Evolutionary conservation across 768 basidiomycete genomes (phyloP).

Genomic region (Lactarius indigo): DNA sequence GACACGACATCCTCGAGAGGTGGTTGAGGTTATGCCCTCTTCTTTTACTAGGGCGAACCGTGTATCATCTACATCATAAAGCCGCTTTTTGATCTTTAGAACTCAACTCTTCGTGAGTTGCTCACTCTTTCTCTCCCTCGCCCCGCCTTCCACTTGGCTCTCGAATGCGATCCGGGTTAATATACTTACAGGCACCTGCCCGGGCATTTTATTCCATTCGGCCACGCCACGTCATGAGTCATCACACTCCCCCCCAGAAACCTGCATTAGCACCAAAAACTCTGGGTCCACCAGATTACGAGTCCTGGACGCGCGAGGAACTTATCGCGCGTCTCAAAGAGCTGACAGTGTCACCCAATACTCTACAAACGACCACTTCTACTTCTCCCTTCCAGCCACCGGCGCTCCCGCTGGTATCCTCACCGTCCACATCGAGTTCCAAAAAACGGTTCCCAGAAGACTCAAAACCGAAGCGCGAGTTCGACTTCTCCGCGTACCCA

Average conservation of each 20-base stretch:
- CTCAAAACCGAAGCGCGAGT: slow-evolving; percentile 37
- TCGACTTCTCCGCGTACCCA: slow-evolving; percentile 66
- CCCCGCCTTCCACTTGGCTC: no score
- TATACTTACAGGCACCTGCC: slow-evolving; percentile 1
- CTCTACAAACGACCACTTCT: not conserved
- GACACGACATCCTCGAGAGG: not conserved
- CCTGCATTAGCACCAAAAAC: not conserved
- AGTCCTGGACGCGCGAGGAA: slow-evolving; percentile 60
- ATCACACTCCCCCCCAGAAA: not conserved
- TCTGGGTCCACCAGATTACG: slow-evolving; percentile 37
- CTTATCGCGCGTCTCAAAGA: slow-evolving; percentile 62
- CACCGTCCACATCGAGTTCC: slow-evolving; percentile 11
- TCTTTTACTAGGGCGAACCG: slow-evolving; percentile 69
- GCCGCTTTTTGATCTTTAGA: slow-evolving; percentile 23
- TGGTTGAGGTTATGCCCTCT: slow-evolving; percentile 50
- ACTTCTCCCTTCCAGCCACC: slow-evolving; percentile 13
- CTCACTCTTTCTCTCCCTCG: not conserved
- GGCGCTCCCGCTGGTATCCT: not conserved
- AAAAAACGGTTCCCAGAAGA: slow-evolving; percentile 13
- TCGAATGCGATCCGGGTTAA: slow-evolving; percentile 17
- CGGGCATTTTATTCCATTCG: slow-evolving; percentile 6
- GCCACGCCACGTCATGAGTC: not conserved
- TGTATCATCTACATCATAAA: slow-evolving; percentile 36
- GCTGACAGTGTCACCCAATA: slow-evolving; percentile 31
- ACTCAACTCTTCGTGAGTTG: slow-evolving; percentile 24